Evolutionary conservation across 352 stramenopile species (phyloP).

Genomic region (Phytophthora vignae): DNA sequence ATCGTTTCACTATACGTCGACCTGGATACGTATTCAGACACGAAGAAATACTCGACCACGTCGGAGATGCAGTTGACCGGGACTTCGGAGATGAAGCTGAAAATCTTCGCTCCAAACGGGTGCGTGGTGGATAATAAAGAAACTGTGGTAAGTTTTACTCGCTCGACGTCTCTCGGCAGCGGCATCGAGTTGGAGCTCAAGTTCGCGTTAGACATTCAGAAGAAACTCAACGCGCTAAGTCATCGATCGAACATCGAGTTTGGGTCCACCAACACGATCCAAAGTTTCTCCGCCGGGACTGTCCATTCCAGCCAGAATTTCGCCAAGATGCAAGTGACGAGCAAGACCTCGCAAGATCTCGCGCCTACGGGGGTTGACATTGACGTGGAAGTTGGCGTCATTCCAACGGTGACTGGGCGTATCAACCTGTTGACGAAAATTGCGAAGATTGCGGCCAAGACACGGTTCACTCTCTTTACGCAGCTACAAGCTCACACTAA

Average conservation of each 20-base stretch:
- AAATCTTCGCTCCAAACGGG: not conserved
- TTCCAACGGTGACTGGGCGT: not conserved
- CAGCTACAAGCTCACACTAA: not conserved
- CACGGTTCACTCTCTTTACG: not conserved
- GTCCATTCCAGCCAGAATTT: not conserved
- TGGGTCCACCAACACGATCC: not conserved
- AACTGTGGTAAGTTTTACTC: not conserved
- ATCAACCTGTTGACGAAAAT: not conserved
- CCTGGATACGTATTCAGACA: not conserved
- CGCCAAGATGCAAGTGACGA: not conserved
- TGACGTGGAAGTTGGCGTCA: not conserved
- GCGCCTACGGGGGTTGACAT: not conserved
- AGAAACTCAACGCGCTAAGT: not conserved
- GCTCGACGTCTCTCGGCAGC: not conserved
- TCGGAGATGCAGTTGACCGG: not conserved
- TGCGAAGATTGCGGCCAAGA: not conserved
- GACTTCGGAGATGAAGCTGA: not conserved
- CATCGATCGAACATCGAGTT: conserved; percentile 1
- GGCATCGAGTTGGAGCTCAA: not conserved
- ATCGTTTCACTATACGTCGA: not conserved
- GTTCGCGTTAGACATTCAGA: not conserved
- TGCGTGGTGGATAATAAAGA: conserved; percentile 1
- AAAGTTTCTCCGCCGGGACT: not conserved
- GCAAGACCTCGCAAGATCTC: conserved; percentile 1
- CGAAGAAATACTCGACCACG: not conserved